These are phyloP conservation scores for Boletus chippewaensis DNA, from an alignment of 1,284 basidiomycete species.

Conservation along the genomic window DNA sequence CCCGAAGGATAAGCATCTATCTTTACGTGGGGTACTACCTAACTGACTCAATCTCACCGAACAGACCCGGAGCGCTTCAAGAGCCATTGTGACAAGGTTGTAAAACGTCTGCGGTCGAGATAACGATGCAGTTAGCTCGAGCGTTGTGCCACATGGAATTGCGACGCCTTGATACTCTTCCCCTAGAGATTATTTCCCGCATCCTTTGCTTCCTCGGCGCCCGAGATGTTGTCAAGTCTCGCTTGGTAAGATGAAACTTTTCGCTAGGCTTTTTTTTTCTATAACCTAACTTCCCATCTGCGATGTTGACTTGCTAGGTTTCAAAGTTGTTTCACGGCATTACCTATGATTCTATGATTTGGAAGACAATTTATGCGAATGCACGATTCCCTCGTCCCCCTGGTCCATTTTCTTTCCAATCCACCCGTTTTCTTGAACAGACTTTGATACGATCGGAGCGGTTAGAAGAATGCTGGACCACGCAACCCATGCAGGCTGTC, in stretches of 20 bases:
- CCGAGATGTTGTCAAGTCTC: slow-evolving; percentile 4
- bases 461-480: slow-evolving; percentile 4
- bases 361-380: slow-evolving; percentile 9
- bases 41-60: too few relatives aligned
- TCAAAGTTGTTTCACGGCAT: slow-evolving; percentile 4
- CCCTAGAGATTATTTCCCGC: slow-evolving; percentile 4
- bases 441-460: slow-evolving; percentile 1
- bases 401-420: slow-evolving; percentile 9
- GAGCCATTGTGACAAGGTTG: too few relatives aligned
- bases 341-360: slow-evolving; percentile 1
- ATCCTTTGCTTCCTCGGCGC: slow-evolving; percentile 4
- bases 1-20: too few relatives aligned
- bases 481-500: not conserved
- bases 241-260: not conserved
- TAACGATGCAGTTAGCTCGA: too few relatives aligned
- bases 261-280: too few relatives aligned
- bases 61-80: too few relatives aligned
- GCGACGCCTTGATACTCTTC: not conserved
- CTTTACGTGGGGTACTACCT: too few relatives aligned
- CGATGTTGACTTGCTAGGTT: not conserved
- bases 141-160: not conserved
- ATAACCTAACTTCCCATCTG: too few relatives aligned
- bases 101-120: too few relatives aligned
- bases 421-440: slow-evolving; percentile 4
- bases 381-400: slow-evolving; percentile 6